Conservation (phyloP, 2,329 filamentous ascomycete species). For the Penicillium capsulatum region DNA sequence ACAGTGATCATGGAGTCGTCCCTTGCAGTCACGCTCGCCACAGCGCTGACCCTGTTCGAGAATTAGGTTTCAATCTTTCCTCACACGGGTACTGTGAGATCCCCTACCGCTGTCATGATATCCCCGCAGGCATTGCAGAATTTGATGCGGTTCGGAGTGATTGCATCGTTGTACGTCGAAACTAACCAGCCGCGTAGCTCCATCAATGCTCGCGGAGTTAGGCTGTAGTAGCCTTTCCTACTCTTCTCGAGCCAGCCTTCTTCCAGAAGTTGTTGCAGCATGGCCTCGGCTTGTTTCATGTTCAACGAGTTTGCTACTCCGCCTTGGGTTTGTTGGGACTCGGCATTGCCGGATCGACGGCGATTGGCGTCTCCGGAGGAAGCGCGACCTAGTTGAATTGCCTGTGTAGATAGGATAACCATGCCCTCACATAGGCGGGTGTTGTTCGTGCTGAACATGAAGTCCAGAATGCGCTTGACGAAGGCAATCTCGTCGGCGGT, state of each 20-base stretch:
- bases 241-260: slow-evolving; percentile 85
- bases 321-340: slow-evolving; percentile 34
- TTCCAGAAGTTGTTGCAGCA: slow-evolving; percentile 65
- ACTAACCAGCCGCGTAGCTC: slow-evolving; percentile 80
- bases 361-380: slow-evolving; percentile 37
- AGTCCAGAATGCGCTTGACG: slow-evolving; percentile 80
- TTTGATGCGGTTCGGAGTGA: slow-evolving; percentile 69
- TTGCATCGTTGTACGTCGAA: slow-evolving; percentile 81
- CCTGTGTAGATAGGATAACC: slow-evolving; percentile 75
- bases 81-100: neutral
- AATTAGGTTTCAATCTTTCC: neutral
- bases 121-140: slow-evolving; percentile 84
- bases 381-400: slow-evolving; percentile 61
- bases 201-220: slow-evolving; percentile 74
- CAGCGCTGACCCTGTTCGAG: slow-evolving; percentile 65
- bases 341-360: slow-evolving; percentile 44
- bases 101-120: slow-evolving; percentile 67
- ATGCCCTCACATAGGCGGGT: slow-evolving; percentile 74
- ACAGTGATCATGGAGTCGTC: slow-evolving; percentile 74
- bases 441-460: slow-evolving; percentile 89
- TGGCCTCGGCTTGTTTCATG: slow-evolving; percentile 69
- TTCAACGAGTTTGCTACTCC: slow-evolving; percentile 56
- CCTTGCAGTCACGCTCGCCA: slow-evolving; percentile 60
- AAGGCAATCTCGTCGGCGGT: slow-evolving; percentile 82
- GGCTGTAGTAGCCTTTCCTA: slow-evolving; percentile 64